Evolutionary conservation across 139 green algal species (phyloP).

Genomic region (Picochlorum sp.): DNA sequence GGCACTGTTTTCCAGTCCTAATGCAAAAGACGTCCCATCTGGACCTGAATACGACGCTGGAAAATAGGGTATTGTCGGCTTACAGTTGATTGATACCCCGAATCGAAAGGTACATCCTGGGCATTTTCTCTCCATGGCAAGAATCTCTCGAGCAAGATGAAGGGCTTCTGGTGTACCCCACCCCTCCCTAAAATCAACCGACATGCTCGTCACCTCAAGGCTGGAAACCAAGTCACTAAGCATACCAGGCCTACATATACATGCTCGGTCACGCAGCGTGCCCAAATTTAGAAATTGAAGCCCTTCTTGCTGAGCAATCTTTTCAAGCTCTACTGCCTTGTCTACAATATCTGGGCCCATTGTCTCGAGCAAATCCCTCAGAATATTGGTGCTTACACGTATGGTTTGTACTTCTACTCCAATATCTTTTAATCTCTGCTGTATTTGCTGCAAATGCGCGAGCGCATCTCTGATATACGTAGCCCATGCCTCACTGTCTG

Average conservation of each 20-base stretch:
- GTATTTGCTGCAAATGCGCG: too few species aligned
- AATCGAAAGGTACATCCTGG: constrained; percentile 32
- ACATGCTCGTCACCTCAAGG: constrained; percentile 5
- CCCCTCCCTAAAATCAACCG: background rate
- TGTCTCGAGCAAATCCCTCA: constrained; percentile 4
- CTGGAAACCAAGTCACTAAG: background rate
- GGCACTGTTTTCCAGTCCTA: constrained; percentile 32
- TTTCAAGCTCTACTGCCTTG: background rate
- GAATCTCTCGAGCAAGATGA: constrained; percentile 8
- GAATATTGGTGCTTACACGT: constrained; percentile 26
- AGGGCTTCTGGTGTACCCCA: constrained; percentile 11
- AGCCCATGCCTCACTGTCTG: too few species aligned
- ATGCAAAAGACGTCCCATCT: constrained; percentile 17
- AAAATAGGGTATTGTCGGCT: constrained; percentile 36
- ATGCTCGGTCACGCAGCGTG: background rate
- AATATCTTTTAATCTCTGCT: background rate
- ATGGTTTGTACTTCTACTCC: constrained; percentile 43
- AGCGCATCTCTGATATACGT: too few species aligned
- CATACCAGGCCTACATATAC: background rate
- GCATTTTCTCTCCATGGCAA: background rate
- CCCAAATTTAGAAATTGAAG: constrained; percentile 2
- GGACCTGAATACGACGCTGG: constrained; percentile 21
- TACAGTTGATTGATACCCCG: constrained; percentile 21
- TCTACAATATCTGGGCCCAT: too few species aligned
- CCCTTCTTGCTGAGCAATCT: background rate